phyloP scores from a whole-genome alignment of 768 basidiomycete genomes.

The Boletellus emodensis region DNA sequence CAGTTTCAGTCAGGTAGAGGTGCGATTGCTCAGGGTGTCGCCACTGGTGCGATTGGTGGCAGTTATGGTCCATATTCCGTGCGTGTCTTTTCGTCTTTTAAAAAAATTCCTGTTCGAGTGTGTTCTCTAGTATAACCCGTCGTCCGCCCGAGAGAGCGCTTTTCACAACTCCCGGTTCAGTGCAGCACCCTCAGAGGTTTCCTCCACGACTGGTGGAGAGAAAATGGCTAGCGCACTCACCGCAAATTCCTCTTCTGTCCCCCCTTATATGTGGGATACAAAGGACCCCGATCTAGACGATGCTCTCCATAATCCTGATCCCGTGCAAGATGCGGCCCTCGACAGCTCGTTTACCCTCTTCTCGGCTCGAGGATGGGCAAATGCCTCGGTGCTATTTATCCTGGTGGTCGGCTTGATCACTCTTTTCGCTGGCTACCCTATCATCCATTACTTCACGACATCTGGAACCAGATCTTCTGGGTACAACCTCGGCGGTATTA shows the following conservation, averaged over 20 bases:
- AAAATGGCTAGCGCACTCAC: conserved; percentile 29
- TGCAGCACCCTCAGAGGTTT: conserved; percentile 45
- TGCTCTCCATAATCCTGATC: conserved; percentile 83
- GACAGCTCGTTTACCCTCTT: conserved; percentile 66
- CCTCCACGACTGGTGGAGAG: conserved; percentile 36
- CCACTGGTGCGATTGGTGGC: conserved; percentile 71
- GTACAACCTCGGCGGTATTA: conserved; percentile 83
- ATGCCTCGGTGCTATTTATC: conserved; percentile 67
- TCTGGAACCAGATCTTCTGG: conserved; percentile 36
- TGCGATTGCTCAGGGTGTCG: conserved; percentile 73
- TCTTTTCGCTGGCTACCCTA: conserved; percentile 87
- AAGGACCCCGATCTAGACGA: conserved; percentile 88
- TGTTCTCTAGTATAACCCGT: conserved; percentile 51
- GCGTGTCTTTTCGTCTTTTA: conserved; percentile 24
- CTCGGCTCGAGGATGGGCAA: conserved; percentile 80
- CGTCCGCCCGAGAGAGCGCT: conserved; percentile 36
- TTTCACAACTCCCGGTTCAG: conserved; percentile 58
- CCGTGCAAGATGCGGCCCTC: conserved; percentile 58
- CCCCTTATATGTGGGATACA: conserved; percentile 70
- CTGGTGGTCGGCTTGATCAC: conserved; percentile 65
- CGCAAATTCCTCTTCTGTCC: conserved; percentile 57
- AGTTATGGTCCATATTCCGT: conserved; percentile 90
- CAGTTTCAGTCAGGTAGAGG: conserved; percentile 39
- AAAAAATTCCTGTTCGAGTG: neutral
- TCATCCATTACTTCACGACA: conserved; percentile 55